Base-by-base conservation (phyloP, 1,139 yeast species). In the Protomyces lactucae-debilis region DNA sequence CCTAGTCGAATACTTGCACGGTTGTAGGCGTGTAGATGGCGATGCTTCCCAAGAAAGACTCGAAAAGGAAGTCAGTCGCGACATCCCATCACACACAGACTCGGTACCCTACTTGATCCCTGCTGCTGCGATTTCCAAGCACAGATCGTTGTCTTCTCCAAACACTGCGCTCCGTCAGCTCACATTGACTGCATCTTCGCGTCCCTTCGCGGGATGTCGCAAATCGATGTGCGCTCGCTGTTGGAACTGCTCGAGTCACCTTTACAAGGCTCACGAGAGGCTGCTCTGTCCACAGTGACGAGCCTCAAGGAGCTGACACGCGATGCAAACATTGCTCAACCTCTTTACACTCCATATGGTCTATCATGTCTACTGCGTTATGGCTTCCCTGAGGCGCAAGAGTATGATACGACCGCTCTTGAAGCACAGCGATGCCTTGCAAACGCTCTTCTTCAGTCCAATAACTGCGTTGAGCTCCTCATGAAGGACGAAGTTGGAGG, bases 341-440 rank as follows among this genome's bases (percentile, higher is more conserved):
- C 63, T 10, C 25, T 59, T 3, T 59, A 59, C 53, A 59, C 52
- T 10, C 10, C 28, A 3, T 8, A 12, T 5, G 55, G 57, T 36
- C 14, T 59, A 32, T 6, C 14, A 8, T 12, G 57, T 16, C 28
- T 57, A 2, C 23, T 35, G 46, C 32, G 16, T 10, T 51, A 8
- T 21, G 61, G 46, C 21, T 57, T 48, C 52, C 53, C 28, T 5
- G 6, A 16, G 8, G 12, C 23, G 2, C 5, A 32, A 2, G 18
- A 25, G 21, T 28, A 39, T 18, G 37, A 21, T 9, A 12, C 12
- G 18, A 40, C 48, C 43, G 16, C 57, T 14, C 46, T 28, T 8
- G 64, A 64, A 23, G 66, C 66, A 8, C 43, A 56, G 48, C 55
- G 64, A 12, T 64, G 66, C 35, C 60, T 64, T 35, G 64, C 64